These are phyloP conservation scores for Lyophyllum atratum DNA, from an alignment of 768 basidiomycete genomes.

Conservation along the genomic window DNA sequence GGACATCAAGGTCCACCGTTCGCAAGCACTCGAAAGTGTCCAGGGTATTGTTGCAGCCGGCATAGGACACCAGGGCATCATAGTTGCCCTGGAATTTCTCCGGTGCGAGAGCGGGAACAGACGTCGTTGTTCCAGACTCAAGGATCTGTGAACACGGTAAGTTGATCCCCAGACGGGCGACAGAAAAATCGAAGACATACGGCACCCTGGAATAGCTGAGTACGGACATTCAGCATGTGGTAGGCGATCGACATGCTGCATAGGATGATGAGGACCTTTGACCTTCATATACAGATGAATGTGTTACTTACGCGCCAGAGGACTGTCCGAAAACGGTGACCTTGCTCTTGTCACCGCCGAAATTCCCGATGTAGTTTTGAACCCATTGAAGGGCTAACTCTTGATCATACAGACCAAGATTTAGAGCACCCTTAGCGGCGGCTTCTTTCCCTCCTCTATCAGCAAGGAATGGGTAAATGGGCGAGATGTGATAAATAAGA, in stretches of 20 bases:
- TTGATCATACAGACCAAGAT: slow-evolving; percentile 50
- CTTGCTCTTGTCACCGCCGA: slow-evolving; percentile 42
- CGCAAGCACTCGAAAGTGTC: slow-evolving; percentile 29
- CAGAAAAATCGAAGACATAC: slow-evolving; percentile 14
- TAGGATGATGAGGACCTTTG: neutral
- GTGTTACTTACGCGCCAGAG: slow-evolving; percentile 48
- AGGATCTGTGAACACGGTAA: slow-evolving; percentile 35
- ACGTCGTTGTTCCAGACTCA: slow-evolving; percentile 39
- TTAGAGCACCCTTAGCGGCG: slow-evolving; percentile 35
- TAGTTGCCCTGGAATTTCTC: slow-evolving; percentile 34
- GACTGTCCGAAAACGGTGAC: slow-evolving; percentile 59
- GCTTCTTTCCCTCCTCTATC: slow-evolving; percentile 29
- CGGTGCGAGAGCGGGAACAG: slow-evolving; percentile 29
- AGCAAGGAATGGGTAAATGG: neutral
- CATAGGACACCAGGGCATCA: slow-evolving; percentile 38
- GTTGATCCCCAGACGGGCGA: neutral
- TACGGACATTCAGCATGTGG: slow-evolving; percentile 32
- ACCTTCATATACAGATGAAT: slow-evolving; percentile 7
- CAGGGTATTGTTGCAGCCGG: slow-evolving; percentile 26
- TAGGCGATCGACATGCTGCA: slow-evolving; percentile 33
- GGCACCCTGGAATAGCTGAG: slow-evolving; percentile 34
- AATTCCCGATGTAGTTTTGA: slow-evolving; percentile 55
- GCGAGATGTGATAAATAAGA: neutral
- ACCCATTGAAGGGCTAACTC: slow-evolving; percentile 53
- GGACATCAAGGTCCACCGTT: slow-evolving; percentile 14